Conservation (phyloP, 805 yeast species). For the Candida manassasensis region DNA sequence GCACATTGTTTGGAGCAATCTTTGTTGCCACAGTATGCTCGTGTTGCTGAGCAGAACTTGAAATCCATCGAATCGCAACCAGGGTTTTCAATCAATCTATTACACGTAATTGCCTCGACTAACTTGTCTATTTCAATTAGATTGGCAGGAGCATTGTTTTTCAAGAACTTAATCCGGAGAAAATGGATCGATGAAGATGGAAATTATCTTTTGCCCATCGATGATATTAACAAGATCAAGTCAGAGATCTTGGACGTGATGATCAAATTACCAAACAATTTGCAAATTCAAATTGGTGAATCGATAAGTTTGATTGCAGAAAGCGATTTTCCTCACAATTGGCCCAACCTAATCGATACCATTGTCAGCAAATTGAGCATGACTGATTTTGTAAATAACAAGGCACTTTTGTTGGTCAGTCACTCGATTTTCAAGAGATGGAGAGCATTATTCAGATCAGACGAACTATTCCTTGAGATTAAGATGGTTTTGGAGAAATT, state of each 20-base stretch:
- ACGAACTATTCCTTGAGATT: conserved; percentile 83
- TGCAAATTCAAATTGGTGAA: conserved; percentile 94
- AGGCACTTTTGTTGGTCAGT: conserved; percentile 85
- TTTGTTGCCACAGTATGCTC: conserved; percentile 58
- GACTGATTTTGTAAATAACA: conserved; percentile 68
- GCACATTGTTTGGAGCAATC: conserved; percentile 58
- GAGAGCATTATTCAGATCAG: conserved; percentile 92
- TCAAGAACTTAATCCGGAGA: conserved; percentile 80
- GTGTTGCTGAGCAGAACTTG: conserved; percentile 61
- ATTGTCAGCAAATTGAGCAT: conserved; percentile 61
- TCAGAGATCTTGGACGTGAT: conserved; percentile 76
- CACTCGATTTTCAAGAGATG: conserved; percentile 95
- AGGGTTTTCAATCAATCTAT: conserved; percentile 71
- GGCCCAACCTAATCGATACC: conserved; percentile 76
- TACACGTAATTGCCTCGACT: conserved; percentile 71
- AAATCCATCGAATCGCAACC: conserved; percentile 56
- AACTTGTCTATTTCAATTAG: conserved; percentile 54
- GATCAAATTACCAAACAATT: conserved; percentile 72
- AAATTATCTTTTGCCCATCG: conserved; percentile 52
- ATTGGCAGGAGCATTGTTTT: conserved; percentile 84
- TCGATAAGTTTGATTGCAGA: conserved; percentile 90
- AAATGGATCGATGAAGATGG: conserved; percentile 93
- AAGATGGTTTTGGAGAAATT: conserved; percentile 81
- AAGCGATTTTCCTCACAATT: conserved; percentile 87
- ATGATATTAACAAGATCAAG: conserved; percentile 68